Percentiles rank a stretch among this genome's conserved stretches.
These are phyloP conservation scores for Akanthomyces uredinophilus DNA, from an alignment of 2,329 filamentous ascomycete genomes.

Conservation along the genomic window DNA sequence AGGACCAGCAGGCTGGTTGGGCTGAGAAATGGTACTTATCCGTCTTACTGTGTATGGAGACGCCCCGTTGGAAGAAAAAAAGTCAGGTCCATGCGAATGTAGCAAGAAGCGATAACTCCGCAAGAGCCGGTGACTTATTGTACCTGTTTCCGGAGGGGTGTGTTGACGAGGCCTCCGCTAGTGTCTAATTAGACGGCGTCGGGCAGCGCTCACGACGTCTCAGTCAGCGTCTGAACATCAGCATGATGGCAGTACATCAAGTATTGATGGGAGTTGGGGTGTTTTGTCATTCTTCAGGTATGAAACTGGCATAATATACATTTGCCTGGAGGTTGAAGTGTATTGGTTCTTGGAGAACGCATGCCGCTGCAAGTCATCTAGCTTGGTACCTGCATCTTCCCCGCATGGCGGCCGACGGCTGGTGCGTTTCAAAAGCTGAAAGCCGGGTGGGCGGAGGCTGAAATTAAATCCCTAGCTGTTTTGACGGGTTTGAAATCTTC, in stretches of 20 bases:
- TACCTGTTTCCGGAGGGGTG: not conserved
- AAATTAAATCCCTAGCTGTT: not conserved
- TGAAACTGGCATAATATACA: not conserved
- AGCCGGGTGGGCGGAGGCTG: not conserved
- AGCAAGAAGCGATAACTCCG: not conserved
- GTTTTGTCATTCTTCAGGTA: not conserved
- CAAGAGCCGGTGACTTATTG: not conserved
- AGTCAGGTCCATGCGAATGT: not conserved
- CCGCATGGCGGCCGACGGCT: not conserved
- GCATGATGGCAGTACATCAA: not conserved
- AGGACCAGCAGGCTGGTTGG: not conserved
- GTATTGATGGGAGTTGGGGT: not conserved
- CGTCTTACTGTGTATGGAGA: not conserved
- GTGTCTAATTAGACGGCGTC: not conserved
- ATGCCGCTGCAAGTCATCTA: not conserved
- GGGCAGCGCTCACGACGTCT: not conserved
- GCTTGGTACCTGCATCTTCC: not conserved
- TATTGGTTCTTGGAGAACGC: not conserved
- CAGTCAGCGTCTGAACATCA: not conserved
- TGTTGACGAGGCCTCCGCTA: not conserved
- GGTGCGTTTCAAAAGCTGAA: constrained; percentile 10
- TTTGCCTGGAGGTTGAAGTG: not conserved
- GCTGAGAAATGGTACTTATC: not conserved
- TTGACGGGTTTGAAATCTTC: not conserved
- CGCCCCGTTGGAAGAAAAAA: not conserved